phyloP scores from a whole-genome alignment of 2,329 filamentous ascomycete genomes.

The Ceratocystiopsis brevicomis region DNA sequence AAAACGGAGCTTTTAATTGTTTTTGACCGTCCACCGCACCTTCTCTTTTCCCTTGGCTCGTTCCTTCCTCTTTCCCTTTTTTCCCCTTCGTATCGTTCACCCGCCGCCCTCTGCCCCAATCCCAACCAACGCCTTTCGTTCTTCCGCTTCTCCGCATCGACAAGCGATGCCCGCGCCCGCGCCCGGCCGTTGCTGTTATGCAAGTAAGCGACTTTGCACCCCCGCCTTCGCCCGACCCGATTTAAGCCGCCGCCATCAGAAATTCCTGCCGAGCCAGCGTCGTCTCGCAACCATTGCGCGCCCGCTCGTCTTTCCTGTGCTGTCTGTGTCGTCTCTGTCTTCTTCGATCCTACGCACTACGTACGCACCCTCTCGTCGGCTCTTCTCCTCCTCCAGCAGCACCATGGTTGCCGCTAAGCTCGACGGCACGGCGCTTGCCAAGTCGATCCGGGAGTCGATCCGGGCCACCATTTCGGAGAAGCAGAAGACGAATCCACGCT shows the following conservation, averaged over 20 bases:
- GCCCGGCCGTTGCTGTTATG: not conserved
- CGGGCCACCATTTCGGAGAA: constrained; percentile 62
- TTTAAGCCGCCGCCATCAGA: constrained; percentile 6
- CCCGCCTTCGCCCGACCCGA: constrained; percentile 4
- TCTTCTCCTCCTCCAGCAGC: constrained; percentile 29
- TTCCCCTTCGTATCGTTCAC: not conserved
- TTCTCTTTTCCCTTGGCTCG: no score
- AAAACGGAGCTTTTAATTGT: no score
- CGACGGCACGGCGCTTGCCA: constrained; percentile 89
- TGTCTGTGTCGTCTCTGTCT: not conserved
- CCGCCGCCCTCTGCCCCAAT: no score
- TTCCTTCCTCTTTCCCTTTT: not conserved
- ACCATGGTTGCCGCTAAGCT: constrained; percentile 80
- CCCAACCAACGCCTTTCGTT: no score
- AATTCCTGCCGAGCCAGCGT: not conserved
- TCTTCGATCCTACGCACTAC: not conserved
- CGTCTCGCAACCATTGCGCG: not conserved
- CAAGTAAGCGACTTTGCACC: constrained; percentile 5
- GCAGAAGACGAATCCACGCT: constrained; percentile 69
- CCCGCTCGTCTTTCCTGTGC: not conserved
- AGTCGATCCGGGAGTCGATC: constrained; percentile 69
- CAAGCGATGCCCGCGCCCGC: constrained; percentile 5
- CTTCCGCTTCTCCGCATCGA: not conserved
- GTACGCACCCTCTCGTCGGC: not conserved
- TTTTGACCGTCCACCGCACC: no score